phyloP scores from a whole-genome alignment of 768 basidiomycete genomes.

The Naganishia vaughanmartiniae region DNA sequence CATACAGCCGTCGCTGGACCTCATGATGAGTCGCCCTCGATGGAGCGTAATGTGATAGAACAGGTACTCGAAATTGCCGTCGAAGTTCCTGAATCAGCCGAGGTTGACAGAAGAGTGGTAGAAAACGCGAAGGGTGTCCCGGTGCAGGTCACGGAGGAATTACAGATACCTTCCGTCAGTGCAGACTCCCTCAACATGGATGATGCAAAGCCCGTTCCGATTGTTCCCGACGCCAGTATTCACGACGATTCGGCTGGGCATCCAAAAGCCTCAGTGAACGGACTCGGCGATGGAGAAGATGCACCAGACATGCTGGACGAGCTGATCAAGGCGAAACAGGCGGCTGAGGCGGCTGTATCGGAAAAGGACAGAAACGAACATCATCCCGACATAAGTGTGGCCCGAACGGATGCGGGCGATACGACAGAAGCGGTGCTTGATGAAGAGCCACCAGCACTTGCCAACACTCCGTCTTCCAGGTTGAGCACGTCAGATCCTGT shows the following conservation, averaged over 20 bases:
- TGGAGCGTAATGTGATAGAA: constrained; percentile 1
- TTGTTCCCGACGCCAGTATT: constrained; percentile 11
- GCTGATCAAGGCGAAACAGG: constrained; percentile 9
- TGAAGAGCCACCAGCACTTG: not conserved
- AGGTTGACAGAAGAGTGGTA: not conserved
- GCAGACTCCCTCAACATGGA: not conserved
- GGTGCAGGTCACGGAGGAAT: constrained; percentile 7
- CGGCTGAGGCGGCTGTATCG: not conserved
- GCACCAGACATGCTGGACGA: not conserved
- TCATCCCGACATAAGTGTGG: not conserved
- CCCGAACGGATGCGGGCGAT: not conserved
- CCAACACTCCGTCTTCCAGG: not conserved
- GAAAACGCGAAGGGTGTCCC: not conserved
- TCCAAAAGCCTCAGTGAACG: not conserved
- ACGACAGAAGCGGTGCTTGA: not conserved
- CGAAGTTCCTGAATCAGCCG: not conserved
- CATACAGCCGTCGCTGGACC: not conserved
- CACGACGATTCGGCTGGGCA: not conserved
- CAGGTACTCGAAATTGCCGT: constrained; percentile 14
- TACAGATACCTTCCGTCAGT: not conserved
- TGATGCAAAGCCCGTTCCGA: not conserved
- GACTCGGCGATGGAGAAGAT: not conserved
- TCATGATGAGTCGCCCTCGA: not conserved
- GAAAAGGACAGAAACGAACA: not conserved
- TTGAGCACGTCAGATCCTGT: not conserved